Conservation (phyloP, 345 rosid species). For the Garcia nutans region DNA sequence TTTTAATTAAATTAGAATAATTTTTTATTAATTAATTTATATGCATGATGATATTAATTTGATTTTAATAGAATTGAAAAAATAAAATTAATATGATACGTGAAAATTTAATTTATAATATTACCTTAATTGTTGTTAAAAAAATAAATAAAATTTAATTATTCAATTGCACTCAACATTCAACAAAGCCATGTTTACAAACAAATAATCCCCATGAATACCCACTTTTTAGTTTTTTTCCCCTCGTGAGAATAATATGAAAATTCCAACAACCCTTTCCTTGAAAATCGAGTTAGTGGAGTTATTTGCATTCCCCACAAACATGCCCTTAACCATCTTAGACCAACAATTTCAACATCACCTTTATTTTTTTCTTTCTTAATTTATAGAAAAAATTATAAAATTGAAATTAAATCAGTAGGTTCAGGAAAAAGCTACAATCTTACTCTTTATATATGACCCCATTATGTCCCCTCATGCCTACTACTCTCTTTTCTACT, state of each 20-base stretch:
- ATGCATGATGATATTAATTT: no score
- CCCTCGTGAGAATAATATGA: slow-evolving; percentile 39
- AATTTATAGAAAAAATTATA: no score
- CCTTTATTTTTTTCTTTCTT: slow-evolving; percentile 15
- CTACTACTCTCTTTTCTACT: slow-evolving; percentile 12
- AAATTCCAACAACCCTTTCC: slow-evolving; percentile 56
- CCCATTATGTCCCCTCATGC: slow-evolving; percentile 44
- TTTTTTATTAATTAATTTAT: no score
- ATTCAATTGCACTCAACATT: background rate
- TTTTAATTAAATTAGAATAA: no score
- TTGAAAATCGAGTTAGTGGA: slow-evolving; percentile 72
- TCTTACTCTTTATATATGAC: slow-evolving; percentile 60
- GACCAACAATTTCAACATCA: slow-evolving; percentile 40
- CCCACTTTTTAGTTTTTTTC: slow-evolving; percentile 15
- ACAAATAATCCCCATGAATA: slow-evolving; percentile 42
- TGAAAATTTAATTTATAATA: background rate
- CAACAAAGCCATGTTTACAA: slow-evolving; percentile 37
- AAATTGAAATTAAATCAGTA: no score
- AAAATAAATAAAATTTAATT: no score
- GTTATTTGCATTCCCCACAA: slow-evolving; percentile 52
- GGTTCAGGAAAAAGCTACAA: slow-evolving; percentile 37
- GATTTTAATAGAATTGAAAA: no score
- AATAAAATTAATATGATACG: no score
- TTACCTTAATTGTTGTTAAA: no score
- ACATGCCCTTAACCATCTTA: slow-evolving; percentile 47